Evolutionary conservation across 2,329 filamentous ascomycete species (phyloP).

Genomic region (Phyllosticta citrichinensis): DNA sequence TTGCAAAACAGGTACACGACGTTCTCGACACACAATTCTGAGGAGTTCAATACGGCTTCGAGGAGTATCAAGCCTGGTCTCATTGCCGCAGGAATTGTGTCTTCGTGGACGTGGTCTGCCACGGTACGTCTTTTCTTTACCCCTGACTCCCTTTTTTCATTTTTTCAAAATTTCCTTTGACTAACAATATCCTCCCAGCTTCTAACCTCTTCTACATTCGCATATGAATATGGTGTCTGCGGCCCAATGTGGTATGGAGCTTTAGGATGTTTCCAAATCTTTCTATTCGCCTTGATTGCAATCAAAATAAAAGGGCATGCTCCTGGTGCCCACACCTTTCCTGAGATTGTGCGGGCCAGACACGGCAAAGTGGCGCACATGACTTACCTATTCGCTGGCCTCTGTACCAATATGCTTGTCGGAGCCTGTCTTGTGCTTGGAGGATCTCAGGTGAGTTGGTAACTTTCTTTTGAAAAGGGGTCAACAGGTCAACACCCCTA

Average conservation of each 20-base stretch:
- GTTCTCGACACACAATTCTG: constrained; percentile 33
- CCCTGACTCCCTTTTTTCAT: background rate
- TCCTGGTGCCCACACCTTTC: constrained; percentile 38
- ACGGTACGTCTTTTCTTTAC: constrained; percentile 19
- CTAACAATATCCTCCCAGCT: background rate
- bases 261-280: constrained; percentile 8
- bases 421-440: constrained; percentile 44
- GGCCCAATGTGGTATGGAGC: constrained; percentile 11
- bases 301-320: constrained; percentile 10
- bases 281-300: constrained; percentile 12
- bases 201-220: constrained; percentile 15
- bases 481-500: no score
- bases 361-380: constrained; percentile 37
- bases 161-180: constrained; percentile 14
- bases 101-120: constrained; percentile 41
- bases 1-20: constrained; percentile 23
- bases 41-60: constrained; percentile 41
- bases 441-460: constrained; percentile 33
- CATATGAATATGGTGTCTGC: constrained; percentile 19
- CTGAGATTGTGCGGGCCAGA: constrained; percentile 44
- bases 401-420: constrained; percentile 46
- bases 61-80: constrained; percentile 36
- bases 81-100: constrained; percentile 38
- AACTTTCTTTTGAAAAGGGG: background rate
- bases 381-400: constrained; percentile 42